Conservation (phyloP, 2,329 filamentous ascomycete species). For the Colletotrichum simmondsii region DNA sequence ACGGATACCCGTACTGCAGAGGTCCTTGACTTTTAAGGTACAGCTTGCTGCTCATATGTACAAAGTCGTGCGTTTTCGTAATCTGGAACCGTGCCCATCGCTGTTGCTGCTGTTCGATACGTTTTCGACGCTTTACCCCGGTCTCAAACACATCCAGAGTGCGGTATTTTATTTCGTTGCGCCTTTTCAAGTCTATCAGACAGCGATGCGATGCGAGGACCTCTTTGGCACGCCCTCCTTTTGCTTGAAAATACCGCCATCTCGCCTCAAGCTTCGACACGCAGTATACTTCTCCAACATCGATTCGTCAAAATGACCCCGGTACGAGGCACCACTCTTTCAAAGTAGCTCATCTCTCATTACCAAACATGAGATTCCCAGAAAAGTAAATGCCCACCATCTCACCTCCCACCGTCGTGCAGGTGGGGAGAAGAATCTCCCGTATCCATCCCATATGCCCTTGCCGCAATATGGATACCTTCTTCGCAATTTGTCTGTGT, state of each 20-base stretch:
- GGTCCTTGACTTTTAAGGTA: too few relatives aligned
- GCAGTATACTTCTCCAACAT: background rate
- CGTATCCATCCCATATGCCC: background rate
- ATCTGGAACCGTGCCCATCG: background rate
- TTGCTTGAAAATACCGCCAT: background rate
- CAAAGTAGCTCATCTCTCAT: background rate
- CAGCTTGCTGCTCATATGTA: too few relatives aligned
- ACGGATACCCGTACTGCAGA: too few relatives aligned
- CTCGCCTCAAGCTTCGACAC: background rate
- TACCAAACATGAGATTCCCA: background rate
- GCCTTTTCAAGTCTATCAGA: too few relatives aligned
- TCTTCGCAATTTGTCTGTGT: too few relatives aligned
- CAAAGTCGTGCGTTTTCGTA: too few relatives aligned
- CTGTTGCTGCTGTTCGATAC: background rate
- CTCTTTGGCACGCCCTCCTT: background rate
- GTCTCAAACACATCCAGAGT: background rate
- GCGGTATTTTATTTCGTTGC: conserved; percentile 1
- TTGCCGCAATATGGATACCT: too few relatives aligned
- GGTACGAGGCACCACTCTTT: too few relatives aligned
- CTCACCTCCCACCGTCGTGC: background rate
- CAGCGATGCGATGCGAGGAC: background rate
- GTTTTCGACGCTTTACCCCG: background rate
- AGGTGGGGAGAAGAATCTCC: background rate
- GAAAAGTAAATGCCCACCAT: conserved; percentile 6
- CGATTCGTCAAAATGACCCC: too few relatives aligned